These are phyloP conservation scores for Paracamarosporium sp. DNA, from an alignment of 2,329 filamentous ascomycete species.

Conservation along the genomic window DNA sequence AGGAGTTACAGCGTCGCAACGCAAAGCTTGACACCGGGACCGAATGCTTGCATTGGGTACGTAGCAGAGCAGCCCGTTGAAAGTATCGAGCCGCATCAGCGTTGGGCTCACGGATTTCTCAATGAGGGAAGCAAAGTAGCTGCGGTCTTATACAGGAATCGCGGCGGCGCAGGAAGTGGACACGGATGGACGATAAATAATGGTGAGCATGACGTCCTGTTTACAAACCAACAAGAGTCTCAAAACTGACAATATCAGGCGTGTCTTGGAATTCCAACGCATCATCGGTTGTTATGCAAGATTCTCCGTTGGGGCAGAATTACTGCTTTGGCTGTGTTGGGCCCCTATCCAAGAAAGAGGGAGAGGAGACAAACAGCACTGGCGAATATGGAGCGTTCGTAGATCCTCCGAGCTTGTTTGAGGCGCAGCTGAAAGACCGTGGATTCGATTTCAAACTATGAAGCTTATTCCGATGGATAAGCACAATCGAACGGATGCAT, in stretches of 20 bases:
- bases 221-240: background rate
- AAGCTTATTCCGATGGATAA: no score
- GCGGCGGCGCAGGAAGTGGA: conserved; percentile 8
- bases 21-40: conserved; percentile 10
- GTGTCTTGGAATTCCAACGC: conserved; percentile 16
- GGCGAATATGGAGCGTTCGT: conserved; percentile 8
- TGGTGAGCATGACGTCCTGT: background rate
- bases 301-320: conserved; percentile 11
- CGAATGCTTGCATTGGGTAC: conserved; percentile 11
- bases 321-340: conserved; percentile 17
- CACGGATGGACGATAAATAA: conserved; percentile 18
- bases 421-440: conserved; percentile 14
- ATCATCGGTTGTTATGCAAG: background rate
- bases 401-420: conserved; percentile 12
- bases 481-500: no score
- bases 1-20: conserved; percentile 14
- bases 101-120: conserved; percentile 16
- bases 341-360: background rate
- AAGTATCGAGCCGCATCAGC: conserved; percentile 14
- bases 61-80: conserved; percentile 9
- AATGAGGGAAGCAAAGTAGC: conserved; percentile 9
- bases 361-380: conserved; percentile 8
- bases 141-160: conserved; percentile 10
- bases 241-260: background rate
- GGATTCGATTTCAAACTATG: conserved; percentile 10